Evolutionary conservation across 2,329 filamentous ascomycete genomes (phyloP), one percentile per base, ranked within the genome.

Genomic region (Penicillium sp.): DNA sequence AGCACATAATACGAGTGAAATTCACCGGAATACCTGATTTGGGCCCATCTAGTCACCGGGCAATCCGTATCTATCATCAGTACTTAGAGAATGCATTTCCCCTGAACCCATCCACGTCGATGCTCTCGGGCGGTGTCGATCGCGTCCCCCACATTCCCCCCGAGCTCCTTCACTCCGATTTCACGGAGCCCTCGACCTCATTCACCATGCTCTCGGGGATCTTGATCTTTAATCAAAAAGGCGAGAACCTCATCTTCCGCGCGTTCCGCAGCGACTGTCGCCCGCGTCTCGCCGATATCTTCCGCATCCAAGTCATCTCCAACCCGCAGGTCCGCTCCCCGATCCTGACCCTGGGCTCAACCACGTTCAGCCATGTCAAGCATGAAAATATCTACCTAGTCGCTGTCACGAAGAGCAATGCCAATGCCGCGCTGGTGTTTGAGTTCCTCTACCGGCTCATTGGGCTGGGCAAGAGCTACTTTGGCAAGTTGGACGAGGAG

Each of bases 301-400:
- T 98, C 70, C 89, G 92, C 67, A 98, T 98, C 66, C 92, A 98
- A 64, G 90, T 98, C 70, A 96, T 98, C 65, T 95, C 88, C 56
- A 98, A 98, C 65, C 83, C 92, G 36, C 88, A 95, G 66, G 92
- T 98, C 44, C 87, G 93, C 52, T 96, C 92, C 52, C 92, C 92
- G 42, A 96, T 98, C 68, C 75, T 98, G 56, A 98, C 92, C 3
- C 80, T 98, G 41, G 92, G 93, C 49, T 95, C 87, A 64, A 98
- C 92, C 39, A 98, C 93, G 31, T 98, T 98, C 68, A 95, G 88
- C 73, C 92, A 98, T 80, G 90, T 98, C 69, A 95, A 95, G 67
- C 90, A 95, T 70, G 92, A 98, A 64, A 98, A 98, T 65, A 95
- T 98, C 62, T 98, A 96, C 67, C 69, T 98, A 54, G 90, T 96